Evolutionary conservation across 768 basidiomycete species (phyloP), one percentile per base, ranked within the genome.

Genomic region (Phlegmacium glaucopus): DNA sequence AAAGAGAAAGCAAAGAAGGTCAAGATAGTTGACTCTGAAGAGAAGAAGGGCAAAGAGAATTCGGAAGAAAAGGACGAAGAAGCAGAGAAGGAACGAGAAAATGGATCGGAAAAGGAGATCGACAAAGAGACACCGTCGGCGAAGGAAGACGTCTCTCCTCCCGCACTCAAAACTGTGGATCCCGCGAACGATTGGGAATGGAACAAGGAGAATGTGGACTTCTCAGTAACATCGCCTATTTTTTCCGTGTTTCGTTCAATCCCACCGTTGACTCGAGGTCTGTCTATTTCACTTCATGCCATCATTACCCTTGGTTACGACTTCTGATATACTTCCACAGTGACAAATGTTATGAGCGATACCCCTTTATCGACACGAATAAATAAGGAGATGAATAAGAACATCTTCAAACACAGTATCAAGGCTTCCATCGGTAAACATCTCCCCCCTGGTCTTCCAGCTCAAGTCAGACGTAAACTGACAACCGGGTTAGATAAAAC

Each of bases 401-500:
- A 59, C 28, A 71, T 75, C 26, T 69, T 90, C 53, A 87, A 77
- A 63, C 87, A 89, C 54, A 82, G 79, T 49, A 73, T 91, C 54
- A 86, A 78, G 62, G 72, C 77, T 49, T 91, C 89, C 1, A 82
- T 91, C 50, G 87, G 89, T 87, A 17, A 16, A 15, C 45, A 22
- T 34, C 16, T 17, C 42, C n/a, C 37, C 35, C 39, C 25, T 25
- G 15, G 29, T 42, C 27, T 11, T 13, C 9, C 28, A 40, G 17
- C 32, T 40, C 17, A 17, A 39, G 16, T 30, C 25, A n/a, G 12
- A 22, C 12, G 11, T 49, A 40, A 51, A 32, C 42, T 10, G 12
- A n/a, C 29, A 25, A 25, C 16, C 35, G 32, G 13, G 22, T 18
- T 51, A 88, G 87, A 85, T 59, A 85, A 83, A 65, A 84, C 83